Base-by-base conservation (phyloP, 1,284 basidiomycete species). In the Cryptococcus sp. region DNA sequence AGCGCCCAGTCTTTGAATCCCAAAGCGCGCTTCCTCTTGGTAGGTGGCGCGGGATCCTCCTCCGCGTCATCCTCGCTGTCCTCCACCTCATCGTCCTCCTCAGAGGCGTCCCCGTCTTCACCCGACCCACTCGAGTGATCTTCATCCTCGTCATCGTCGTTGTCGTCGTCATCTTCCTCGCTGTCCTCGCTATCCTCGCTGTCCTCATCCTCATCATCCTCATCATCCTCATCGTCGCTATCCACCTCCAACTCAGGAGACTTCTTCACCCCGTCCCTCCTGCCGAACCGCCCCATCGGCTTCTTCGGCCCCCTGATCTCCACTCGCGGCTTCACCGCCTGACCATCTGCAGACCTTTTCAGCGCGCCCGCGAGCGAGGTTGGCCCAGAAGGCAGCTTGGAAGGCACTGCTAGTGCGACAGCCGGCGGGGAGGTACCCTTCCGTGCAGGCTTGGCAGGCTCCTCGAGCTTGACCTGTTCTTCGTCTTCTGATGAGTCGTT, bases 1-100 rank as follows among this genome's bases (percentile, higher is more conserved):
- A 85, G 74, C 0, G 91, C 91, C 91, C 91, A 94, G 44, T 84
- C 80, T 70, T 93, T 93, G 82, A 93, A 94, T 7, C 82, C 82
- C 4, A 80, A 66, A 16, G 76, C 76, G 78, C 82, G 60, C 59
- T 69, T 69, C 58, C 69, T 65, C 42, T 40, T 65, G 3, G 64
- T 61, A 24, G 62, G 56, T 5, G 46, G 50, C 57, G 55, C 57
- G 8, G 62, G 40, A 13, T 59, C 54, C 6, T 47, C 57, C 16
- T 63, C 61, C 16, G 63, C 61, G 9, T 60, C 59, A 9, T 56
- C 49, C 13, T 63, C 62, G 8, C 61, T 63, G 37, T 56, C 66
- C 4, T 43, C 47, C 1, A 53, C 44, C 8, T 60, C 59, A 1
- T 64, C 62, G 40, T 66, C 66, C n/a, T 57, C 64, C 0, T 57